A percentile compares a stretch with the other conserved stretches of the same genome.
Evolutionary conservation across 2,329 filamentous ascomycete genomes (phyloP).

Genomic region (Reticulascus tulasneorum): DNA sequence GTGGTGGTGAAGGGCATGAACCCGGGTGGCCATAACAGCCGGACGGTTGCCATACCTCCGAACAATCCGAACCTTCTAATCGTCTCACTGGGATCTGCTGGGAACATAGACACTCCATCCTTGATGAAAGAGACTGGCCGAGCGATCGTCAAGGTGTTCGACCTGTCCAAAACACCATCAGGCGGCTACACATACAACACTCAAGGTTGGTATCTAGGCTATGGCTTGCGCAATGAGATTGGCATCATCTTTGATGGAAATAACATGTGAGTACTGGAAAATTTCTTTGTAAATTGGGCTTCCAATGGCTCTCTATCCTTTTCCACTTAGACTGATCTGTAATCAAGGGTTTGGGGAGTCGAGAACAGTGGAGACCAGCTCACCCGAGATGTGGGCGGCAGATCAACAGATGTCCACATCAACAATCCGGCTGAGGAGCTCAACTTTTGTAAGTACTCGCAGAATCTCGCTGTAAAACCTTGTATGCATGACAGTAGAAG

Average conservation of each 20-base stretch:
- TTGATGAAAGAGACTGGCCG: conserved; percentile 26
- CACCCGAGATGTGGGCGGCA: conserved; percentile 36
- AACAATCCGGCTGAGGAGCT: conserved; percentile 63
- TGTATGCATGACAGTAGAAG: neutral
- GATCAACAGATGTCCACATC: conserved; percentile 44
- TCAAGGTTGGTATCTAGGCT: conserved; percentile 32
- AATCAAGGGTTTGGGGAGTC: conserved; percentile 44
- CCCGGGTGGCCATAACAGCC: conserved; percentile 31
- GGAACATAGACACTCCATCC: conserved; percentile 31
- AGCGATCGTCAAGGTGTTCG: conserved; percentile 38
- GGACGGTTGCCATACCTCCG: conserved; percentile 30
- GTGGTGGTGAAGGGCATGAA: conserved; percentile 33
- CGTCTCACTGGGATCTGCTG: conserved; percentile 31
- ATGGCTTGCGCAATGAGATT: conserved; percentile 56
- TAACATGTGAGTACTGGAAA: conserved; percentile 12
- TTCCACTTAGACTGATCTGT: no score
- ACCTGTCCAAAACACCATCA: conserved; percentile 28
- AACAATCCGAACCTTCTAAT: conserved; percentile 30
- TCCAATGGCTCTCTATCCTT: no score
- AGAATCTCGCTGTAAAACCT: no score
- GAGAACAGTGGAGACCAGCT: conserved; percentile 51
- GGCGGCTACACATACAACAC: conserved; percentile 32
- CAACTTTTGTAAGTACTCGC: conserved; percentile 54
- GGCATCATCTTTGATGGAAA: conserved; percentile 49
- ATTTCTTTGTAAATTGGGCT: no score